Percentiles rank a stretch among this genome's conserved stretches.
These are phyloP conservation scores for Fusarium heterosporum DNA, from an alignment of 2,329 filamentous ascomycete species.

Conservation along the genomic window DNA sequence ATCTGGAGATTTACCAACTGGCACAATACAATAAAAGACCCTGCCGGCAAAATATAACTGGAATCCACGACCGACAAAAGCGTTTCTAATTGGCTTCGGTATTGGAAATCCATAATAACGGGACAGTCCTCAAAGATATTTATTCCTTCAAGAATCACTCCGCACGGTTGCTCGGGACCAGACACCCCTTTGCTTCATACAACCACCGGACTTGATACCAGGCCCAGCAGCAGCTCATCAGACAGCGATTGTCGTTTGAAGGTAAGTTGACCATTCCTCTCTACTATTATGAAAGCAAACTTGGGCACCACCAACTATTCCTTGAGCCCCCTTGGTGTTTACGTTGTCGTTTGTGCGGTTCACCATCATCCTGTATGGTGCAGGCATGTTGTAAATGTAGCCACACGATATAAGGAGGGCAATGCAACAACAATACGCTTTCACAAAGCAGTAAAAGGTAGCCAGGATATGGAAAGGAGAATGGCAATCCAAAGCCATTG, in stretches of 20 bases:
- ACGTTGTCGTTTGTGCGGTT: not conserved
- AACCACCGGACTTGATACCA: not conserved
- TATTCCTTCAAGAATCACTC: not conserved
- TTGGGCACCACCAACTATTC: not conserved
- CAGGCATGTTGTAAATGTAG: not conserved
- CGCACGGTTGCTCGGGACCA: not conserved
- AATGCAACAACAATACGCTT: not conserved
- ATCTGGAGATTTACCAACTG: not conserved
- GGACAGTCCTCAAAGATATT: not conserved
- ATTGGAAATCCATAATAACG: not conserved
- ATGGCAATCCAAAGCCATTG: not conserved
- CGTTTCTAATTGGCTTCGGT: not conserved
- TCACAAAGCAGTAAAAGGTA: not conserved
- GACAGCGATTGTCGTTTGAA: not conserved
- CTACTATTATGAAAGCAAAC: not conserved
- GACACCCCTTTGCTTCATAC: not conserved
- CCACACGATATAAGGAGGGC: not conserved
- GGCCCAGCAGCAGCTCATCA: not conserved
- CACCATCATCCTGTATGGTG: not conserved
- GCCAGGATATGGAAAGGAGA: not conserved
- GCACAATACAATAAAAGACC: not conserved
- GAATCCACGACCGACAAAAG: not conserved
- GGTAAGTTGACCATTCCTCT: conserved; percentile 18
- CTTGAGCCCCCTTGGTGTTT: not conserved
- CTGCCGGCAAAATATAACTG: not conserved